Base-by-base conservation (phyloP, 257 asterid species). In the Verbena officinalis region DNA sequence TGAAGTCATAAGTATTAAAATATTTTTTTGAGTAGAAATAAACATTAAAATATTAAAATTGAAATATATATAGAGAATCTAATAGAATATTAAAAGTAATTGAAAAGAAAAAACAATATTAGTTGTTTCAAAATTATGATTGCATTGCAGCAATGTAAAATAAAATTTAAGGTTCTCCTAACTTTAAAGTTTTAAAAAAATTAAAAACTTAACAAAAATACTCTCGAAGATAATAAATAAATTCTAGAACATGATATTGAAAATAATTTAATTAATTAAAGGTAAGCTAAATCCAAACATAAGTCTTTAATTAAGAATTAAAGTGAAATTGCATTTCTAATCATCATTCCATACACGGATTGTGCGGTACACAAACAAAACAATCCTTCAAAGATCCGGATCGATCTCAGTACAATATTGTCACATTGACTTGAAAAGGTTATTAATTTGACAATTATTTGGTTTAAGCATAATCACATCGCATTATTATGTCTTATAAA, bases 341-440 rank as follows among this genome's bases (percentile, higher is more conserved):
- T 72, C 77, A 72, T 50, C 77, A 72, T 57, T 64, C 77, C 72
- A 72, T 21, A 17, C 8, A n/a, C 34, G 5, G 30, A 52, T 60
- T 31, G 27, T 20, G 50, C 17, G 53, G 60, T 14, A 46, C 55
- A 20, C n/a, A 19, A 49, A 20, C n/a, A 19, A 49, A 49, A 20
- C 24, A 7, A 46, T 0, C 53, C 53, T 1, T 46, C 53, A 49
- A 49, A 49, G 52, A 17, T 49, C 14, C 14, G 27, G 27, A 48
- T 48, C 54, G 16, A 9, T 15, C 27, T 48, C 54, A 19, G 10
- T 13, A 42, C 44, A 38, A n/a, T 8, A 49, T 48, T 67, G 31
- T 15, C 42, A 21, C 50, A 33, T 20, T 21, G 4, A 21, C 27
- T 50, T 33, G n/a, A n/a, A 12, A 44, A 13, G n/a, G 3, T 13